Percentiles rank a stretch among this genome's conserved stretches.
These are phyloP conservation scores for Fusarium illudens DNA, from an alignment of 2,329 filamentous ascomycete species.

Conservation along the genomic window DNA sequence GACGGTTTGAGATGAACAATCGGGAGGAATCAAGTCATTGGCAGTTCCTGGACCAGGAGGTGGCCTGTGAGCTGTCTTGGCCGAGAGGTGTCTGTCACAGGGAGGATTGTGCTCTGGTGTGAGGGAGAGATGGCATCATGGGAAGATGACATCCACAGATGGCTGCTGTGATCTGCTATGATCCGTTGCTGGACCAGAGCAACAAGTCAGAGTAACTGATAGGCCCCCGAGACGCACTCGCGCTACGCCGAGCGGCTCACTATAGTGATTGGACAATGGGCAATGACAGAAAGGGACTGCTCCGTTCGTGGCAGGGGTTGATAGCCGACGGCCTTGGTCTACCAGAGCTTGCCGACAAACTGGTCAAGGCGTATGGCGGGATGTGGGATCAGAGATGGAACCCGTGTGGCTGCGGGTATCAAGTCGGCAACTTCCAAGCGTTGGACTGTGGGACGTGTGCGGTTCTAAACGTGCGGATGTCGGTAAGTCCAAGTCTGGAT, in stretches of 20 bases:
- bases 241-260: not conserved
- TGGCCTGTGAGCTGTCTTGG: constrained; percentile 1
- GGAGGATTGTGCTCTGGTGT: not conserved
- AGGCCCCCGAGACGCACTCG: constrained; percentile 3
- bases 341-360: constrained; percentile 8
- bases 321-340: constrained; percentile 3
- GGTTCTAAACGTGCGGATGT: not conserved
- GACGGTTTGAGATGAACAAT: constrained; percentile 6
- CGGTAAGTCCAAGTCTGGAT: not conserved
- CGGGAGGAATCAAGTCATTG: not conserved
- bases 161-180: not conserved
- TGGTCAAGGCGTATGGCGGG: constrained; percentile 28
- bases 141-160: not conserved
- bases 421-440: not conserved
- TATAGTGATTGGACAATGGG: not conserved
- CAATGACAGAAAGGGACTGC: not conserved
- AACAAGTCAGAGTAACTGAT: not conserved
- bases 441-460: not conserved
- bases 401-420: constrained; percentile 17
- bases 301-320: not conserved
- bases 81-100: constrained; percentile 7
- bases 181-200: not conserved
- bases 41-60: constrained; percentile 1
- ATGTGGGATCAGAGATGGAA: constrained; percentile 29
- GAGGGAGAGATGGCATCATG: not conserved